Evolutionary conservation across 2,329 filamentous ascomycete species (phyloP).

Genomic region (Apiospora sp.): DNA sequence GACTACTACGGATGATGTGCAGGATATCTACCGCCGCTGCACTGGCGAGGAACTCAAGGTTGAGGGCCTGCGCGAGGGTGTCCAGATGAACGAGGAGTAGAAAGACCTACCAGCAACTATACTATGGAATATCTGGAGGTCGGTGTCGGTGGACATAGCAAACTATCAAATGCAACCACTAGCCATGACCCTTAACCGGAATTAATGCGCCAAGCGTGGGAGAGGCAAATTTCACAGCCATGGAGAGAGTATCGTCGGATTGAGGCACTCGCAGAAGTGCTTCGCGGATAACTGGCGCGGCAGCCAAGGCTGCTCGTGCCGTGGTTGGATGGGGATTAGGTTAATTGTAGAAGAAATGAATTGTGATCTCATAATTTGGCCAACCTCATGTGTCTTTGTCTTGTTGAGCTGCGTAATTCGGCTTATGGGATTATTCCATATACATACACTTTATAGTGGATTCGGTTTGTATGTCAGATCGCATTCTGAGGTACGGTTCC

Average conservation of each 20-base stretch:
- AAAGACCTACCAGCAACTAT: neutral
- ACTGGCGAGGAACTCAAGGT: conserved; percentile 87
- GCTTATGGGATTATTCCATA: neutral
- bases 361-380: conserved; percentile 12
- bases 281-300: conserved; percentile 7
- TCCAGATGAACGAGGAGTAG: conserved; percentile 75
- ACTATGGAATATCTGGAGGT: conserved; percentile 9
- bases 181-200: neutral
- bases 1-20: conserved; percentile 88
- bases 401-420: neutral
- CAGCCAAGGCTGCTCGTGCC: neutral
- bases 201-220: conserved; percentile 8
- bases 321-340: conserved; percentile 17
- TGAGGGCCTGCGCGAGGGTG: conserved; percentile 83
- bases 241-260: neutral
- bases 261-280: conserved; percentile 13
- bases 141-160: neutral
- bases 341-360: conserved; percentile 21
- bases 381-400: neutral
- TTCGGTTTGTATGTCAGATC: neutral
- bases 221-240: conserved; percentile 4
- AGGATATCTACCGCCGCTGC: conserved; percentile 87
- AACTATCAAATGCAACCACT: neutral
- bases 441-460: no score
- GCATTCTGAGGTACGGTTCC: no score